Base-by-base conservation (phyloP, 805 yeast genomes). In the Schwanniomyces occidentalis region DNA sequence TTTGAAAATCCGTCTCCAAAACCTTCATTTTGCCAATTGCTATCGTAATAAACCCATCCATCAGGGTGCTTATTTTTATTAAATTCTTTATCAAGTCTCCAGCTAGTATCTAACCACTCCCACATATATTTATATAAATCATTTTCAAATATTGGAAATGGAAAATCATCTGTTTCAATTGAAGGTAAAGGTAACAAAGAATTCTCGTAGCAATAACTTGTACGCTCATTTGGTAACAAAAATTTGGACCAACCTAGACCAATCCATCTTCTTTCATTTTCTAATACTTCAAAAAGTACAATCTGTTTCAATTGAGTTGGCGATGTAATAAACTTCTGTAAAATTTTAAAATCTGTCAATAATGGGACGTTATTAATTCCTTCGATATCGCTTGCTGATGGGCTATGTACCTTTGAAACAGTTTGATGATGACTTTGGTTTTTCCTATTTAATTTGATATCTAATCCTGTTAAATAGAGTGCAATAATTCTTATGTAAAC, bases 221-320 rank as follows among this genome's bases (percentile, higher is more conserved):
- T 47, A 16, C 83, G 46, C 41, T 79, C 85, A 37, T 65, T 61
- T 2, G 84, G 83, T 4, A 77, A 46, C 23, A 77, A 49, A 12
- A 61, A 56, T 31, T 66, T 63, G 24, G 72, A 55, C 84, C 84
- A 79, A 5, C 84, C 85, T 12, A 78, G 40, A 0, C 80, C 83
- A 3, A 78, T 22, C 82, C 84, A 78, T 30, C 83, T 58, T 45
- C 86, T 61, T 49, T 80, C 79, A 44, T 79, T 74, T 45, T 80
- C 81, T 24, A 73, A 49, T 1, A 79, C 57, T 31, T 69, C 73
- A 41, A 79, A 78, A 34, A 69, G 61, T 1, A 79, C 65, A 3
- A 69, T 59, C 44, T 75, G 77, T 15, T 71, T 71, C 20, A 69
- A 49, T 37, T 59, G 70, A 7, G 73, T 65, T 3, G 74, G 61